Percentiles rank a stretch among this genome's conserved stretches.
Evolutionary conservation across 2,329 filamentous ascomycete species (phyloP).

Genomic region (Paecilomyces fulvus): DNA sequence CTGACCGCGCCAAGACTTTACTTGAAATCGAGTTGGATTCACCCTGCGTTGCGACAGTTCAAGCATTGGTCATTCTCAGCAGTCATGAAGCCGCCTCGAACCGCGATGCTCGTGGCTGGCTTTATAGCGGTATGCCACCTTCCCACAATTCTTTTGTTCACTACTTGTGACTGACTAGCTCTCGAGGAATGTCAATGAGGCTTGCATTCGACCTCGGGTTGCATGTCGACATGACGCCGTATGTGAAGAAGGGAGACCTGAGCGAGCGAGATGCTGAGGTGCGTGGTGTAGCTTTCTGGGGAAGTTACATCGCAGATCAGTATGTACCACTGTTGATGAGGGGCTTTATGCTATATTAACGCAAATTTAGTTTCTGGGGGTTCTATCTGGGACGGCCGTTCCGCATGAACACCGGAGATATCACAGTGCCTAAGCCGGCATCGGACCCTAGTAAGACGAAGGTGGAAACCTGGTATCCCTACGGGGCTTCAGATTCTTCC

Average conservation of each 20-base stretch:
- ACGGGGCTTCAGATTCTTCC: slow-evolving; percentile 16
- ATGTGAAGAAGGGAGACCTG: slow-evolving; percentile 33
- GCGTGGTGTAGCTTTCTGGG: slow-evolving; percentile 36
- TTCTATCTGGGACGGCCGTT: slow-evolving; percentile 38
- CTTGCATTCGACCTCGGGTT: slow-evolving; percentile 39
- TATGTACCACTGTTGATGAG: slow-evolving; percentile 10
- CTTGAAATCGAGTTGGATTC: slow-evolving; percentile 41
- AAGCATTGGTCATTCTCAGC: slow-evolving; percentile 39
- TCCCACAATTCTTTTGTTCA: neutral
- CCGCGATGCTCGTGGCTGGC: slow-evolving; percentile 39
- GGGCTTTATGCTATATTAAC: neutral
- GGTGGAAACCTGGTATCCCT: slow-evolving; percentile 24
- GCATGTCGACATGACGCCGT: slow-evolving; percentile 33
- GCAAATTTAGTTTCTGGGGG: slow-evolving; percentile 28
- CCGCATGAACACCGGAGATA: slow-evolving; percentile 32
- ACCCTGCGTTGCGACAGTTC: slow-evolving; percentile 41
- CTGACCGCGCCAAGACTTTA: slow-evolving; percentile 36
- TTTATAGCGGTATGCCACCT: slow-evolving; percentile 33
- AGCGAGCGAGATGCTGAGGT: slow-evolving; percentile 32
- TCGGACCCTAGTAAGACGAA: slow-evolving; percentile 15
- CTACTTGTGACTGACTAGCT: neutral
- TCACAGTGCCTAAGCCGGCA: slow-evolving; percentile 32
- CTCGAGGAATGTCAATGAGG: slow-evolving; percentile 36
- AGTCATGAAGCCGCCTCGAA: slow-evolving; percentile 37
- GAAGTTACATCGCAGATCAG: slow-evolving; percentile 35